A percentile compares a stretch with the other conserved stretches of the same genome.
Evolutionary conservation across 2,329 filamentous ascomycete species (phyloP).

Genomic region (Fusarium veterinarium): DNA sequence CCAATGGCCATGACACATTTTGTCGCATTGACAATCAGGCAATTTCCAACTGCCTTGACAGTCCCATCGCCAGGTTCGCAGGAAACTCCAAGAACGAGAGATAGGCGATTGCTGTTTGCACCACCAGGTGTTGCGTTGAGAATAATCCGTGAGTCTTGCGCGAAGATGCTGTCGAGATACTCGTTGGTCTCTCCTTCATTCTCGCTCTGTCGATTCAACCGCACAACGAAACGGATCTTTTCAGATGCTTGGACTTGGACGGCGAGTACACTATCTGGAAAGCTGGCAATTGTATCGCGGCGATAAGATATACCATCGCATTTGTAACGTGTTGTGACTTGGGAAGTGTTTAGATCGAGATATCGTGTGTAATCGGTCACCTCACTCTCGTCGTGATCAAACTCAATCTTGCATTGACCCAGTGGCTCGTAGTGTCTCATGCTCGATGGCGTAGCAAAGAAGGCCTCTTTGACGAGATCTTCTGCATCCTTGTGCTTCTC

Average conservation of each 20-base stretch:
- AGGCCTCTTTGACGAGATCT: slow-evolving; percentile 34
- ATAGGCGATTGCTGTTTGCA: slow-evolving; percentile 31
- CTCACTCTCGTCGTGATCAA: slow-evolving; percentile 48
- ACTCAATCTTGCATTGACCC: slow-evolving; percentile 51
- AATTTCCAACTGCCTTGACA: slow-evolving; percentile 32
- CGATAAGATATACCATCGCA: slow-evolving; percentile 46
- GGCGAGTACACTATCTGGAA: slow-evolving; percentile 53
- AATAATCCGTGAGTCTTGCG: slow-evolving; percentile 24
- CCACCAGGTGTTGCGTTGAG: slow-evolving; percentile 40
- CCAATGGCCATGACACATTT: slow-evolving; percentile 36
- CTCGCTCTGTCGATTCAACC: slow-evolving; percentile 40
- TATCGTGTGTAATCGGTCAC: slow-evolving; percentile 51
- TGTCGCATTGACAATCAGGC: slow-evolving; percentile 11
- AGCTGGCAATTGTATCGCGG: slow-evolving; percentile 56
- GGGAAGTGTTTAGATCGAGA: slow-evolving; percentile 53
- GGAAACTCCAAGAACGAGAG: slow-evolving; percentile 25
- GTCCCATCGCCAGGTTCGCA: slow-evolving; percentile 1
- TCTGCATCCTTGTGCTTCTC: slow-evolving; percentile 42
- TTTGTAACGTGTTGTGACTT: slow-evolving; percentile 52
- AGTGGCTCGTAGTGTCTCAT: slow-evolving; percentile 49
- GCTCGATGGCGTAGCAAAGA: slow-evolving; percentile 42
- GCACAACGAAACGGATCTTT: slow-evolving; percentile 37
- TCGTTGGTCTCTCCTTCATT: slow-evolving; percentile 44
- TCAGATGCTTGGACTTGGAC: slow-evolving; percentile 35
- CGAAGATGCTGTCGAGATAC: slow-evolving; percentile 39